Conservation (phyloP, 768 basidiomycete genomes). For the Serendipita sp. region DNA sequence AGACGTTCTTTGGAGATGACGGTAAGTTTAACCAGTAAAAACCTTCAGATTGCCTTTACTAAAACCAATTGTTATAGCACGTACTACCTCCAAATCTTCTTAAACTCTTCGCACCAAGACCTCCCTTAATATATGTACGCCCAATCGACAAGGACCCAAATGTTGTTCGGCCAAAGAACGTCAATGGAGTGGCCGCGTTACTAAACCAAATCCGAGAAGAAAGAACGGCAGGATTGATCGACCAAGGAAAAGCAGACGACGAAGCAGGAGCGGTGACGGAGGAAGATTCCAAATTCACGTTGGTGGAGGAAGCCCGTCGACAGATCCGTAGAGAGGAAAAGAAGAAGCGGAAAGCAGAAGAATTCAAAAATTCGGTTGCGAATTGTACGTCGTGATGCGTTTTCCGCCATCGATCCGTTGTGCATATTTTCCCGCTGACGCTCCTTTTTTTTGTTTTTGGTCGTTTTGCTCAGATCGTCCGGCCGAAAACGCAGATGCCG, state of each 20-base stretch:
- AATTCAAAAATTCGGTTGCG: slow-evolving; percentile 67
- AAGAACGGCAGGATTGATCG: slow-evolving; percentile 48
- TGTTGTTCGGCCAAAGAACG: slow-evolving; percentile 48
- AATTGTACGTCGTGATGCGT: slow-evolving; percentile 41
- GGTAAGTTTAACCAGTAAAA: not conserved
- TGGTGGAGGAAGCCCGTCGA: slow-evolving; percentile 68
- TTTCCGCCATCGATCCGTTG: not conserved
- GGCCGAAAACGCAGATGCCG: slow-evolving; percentile 73
- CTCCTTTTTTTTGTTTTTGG: not conserved
- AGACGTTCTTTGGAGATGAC: not conserved
- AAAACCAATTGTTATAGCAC: slow-evolving; percentile 23
- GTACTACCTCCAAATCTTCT: slow-evolving; percentile 89
- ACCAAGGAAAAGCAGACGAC: slow-evolving; percentile 54
- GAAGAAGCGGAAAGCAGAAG: slow-evolving; percentile 57
- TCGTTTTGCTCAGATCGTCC: slow-evolving; percentile 59
- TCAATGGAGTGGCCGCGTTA: slow-evolving; percentile 61
- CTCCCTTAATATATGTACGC: slow-evolving; percentile 71
- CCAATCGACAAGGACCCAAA: slow-evolving; percentile 76
- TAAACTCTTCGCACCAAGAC: slow-evolving; percentile 89
- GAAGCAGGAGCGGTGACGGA: slow-evolving; percentile 22
- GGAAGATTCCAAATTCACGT: slow-evolving; percentile 53
- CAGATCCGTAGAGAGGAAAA: slow-evolving; percentile 63
- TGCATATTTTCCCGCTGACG: slow-evolving; percentile 3
- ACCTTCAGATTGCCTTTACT: not conserved
- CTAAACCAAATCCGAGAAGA: slow-evolving; percentile 62